Conservation (phyloP, 148 eudicot species). For the Polygonum maritimum region DNA sequence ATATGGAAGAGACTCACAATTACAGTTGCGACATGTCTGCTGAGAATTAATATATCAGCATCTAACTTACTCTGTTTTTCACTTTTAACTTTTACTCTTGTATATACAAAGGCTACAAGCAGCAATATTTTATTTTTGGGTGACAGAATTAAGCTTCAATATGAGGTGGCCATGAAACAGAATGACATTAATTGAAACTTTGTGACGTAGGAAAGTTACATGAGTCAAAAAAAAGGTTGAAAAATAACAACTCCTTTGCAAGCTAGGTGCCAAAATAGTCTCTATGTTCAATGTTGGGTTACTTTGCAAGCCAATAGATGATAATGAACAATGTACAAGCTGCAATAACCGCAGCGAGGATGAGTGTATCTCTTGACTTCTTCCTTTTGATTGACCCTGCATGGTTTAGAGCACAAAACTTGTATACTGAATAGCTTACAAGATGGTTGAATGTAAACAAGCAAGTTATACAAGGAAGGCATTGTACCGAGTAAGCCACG, state of each 20-base stretch:
- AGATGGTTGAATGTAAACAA: neutral
- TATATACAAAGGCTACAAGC: too few relatives aligned
- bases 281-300: conserved; percentile 14
- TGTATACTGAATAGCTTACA: neutral
- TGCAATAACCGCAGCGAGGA: conserved; percentile 72
- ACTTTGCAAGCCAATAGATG: conserved; percentile 85
- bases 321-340: conserved; percentile 81
- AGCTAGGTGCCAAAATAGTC: neutral
- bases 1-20: too few relatives aligned
- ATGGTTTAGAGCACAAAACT: conserved; percentile 4
- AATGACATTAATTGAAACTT: neutral
- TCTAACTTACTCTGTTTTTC: too few relatives aligned
- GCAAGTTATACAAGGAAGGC: neutral
- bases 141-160: neutral
- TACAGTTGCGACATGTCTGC: too few relatives aligned
- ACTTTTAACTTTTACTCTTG: too few relatives aligned
- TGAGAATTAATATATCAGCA: too few relatives aligned
- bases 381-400: conserved; percentile 75
- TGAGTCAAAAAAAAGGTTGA: neutral
- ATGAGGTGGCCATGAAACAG: neutral
- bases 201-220: neutral
- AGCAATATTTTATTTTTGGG: too few relatives aligned
- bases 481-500: conserved; percentile 79
- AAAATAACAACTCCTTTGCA: neutral
- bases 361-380: conserved; percentile 73